These are phyloP conservation scores for Achaetomium macrosporum DNA, from an alignment of 2,329 filamentous ascomycete species.

Conservation along the genomic window DNA sequence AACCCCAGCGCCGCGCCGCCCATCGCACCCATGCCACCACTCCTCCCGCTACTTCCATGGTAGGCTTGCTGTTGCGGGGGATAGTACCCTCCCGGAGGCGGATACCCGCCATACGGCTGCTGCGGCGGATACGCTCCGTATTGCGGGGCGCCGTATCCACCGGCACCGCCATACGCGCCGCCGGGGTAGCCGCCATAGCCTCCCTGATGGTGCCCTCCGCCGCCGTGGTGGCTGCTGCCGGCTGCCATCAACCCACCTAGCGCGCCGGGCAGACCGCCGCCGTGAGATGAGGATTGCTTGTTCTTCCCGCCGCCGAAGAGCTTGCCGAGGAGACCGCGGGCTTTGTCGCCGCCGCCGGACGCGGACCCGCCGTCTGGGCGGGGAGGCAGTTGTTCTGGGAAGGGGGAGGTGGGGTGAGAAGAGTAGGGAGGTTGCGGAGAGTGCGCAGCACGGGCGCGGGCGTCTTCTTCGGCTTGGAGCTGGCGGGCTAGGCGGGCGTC, in stretches of 20 bases:
- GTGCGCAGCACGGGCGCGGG: constrained; percentile 41
- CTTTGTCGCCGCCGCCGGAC: not conserved
- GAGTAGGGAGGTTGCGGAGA: not conserved
- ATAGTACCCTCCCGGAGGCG: constrained; percentile 27
- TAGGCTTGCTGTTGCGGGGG: constrained; percentile 11
- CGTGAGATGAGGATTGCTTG: constrained; percentile 12
- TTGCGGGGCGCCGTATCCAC: constrained; percentile 29
- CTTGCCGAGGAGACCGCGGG: constrained; percentile 42
- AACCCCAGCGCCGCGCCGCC: constrained; percentile 73
- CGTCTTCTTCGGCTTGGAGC: constrained; percentile 79
- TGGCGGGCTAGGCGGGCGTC: constrained; percentile 70
- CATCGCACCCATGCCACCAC: constrained; percentile 51
- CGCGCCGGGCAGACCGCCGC: constrained; percentile 25
- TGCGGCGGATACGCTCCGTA: not conserved
- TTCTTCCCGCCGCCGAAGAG: constrained; percentile 45
- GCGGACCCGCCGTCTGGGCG: constrained; percentile 20
- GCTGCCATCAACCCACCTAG: constrained; percentile 4
- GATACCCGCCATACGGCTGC: not conserved
- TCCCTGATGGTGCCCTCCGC: constrained; percentile 21
- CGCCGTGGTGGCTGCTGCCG: constrained; percentile 31
- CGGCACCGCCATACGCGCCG: constrained; percentile 31
- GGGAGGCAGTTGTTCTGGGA: constrained; percentile 40
- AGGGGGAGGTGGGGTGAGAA: constrained; percentile 24
- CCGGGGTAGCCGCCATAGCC: constrained; percentile 24
- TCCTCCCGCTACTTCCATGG: constrained; percentile 19